Conservation (phyloP, 768 basidiomycete species). For the Krasilnikovozyma curviuscula region DNA sequence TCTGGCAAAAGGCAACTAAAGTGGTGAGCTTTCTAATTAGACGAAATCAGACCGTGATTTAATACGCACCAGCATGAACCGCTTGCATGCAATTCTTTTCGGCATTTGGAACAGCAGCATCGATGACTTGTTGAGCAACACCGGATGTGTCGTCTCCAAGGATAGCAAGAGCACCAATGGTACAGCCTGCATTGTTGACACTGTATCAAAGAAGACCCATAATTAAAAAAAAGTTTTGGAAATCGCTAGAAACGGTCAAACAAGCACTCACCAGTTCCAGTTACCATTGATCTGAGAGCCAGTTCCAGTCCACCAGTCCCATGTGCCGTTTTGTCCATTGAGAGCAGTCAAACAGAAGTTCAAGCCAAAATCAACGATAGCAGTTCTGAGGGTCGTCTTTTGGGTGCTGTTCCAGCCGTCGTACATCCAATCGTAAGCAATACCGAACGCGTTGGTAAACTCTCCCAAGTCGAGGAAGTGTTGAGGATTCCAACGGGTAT, state of each 20-base stretch:
- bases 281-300: conserved; percentile 43
- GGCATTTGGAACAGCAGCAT: conserved; percentile 52
- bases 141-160: conserved; percentile 54
- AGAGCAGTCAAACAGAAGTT: conserved; percentile 41
- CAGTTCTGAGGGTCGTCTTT: conserved; percentile 44
- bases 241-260: neutral
- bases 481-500: conserved; percentile 51
- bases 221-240: conserved; percentile 30
- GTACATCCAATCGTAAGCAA: conserved; percentile 93
- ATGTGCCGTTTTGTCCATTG: conserved; percentile 22
- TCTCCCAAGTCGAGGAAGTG: conserved; percentile 81
- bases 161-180: conserved; percentile 75
- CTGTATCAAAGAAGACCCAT: neutral
- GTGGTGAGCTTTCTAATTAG: neutral
- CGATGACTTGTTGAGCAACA: conserved; percentile 45
- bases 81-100: conserved; percentile 47
- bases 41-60: too few relatives aligned
- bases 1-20: conserved; percentile 38
- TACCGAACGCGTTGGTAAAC: conserved; percentile 66
- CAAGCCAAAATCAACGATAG: conserved; percentile 63
- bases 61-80: conserved; percentile 10
- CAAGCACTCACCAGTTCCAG: conserved; percentile 60
- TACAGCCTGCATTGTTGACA: conserved; percentile 66
- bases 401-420: conserved; percentile 60
- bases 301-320: conserved; percentile 54